Evolutionary conservation across 2,329 filamentous ascomycete species (phyloP).

Genomic region (Penicillium sp.): DNA sequence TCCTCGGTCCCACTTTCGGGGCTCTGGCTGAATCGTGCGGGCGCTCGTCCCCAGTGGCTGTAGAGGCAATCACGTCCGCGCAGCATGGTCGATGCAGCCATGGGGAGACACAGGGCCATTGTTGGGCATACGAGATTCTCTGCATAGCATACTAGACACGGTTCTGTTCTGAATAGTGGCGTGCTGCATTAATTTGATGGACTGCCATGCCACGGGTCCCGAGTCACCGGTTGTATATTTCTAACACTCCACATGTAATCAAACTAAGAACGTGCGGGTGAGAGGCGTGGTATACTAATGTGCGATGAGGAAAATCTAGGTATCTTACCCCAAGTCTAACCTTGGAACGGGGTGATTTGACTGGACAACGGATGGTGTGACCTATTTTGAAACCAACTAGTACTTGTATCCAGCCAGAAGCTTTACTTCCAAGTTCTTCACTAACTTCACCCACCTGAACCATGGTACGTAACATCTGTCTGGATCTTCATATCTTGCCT

Average conservation of each 20-base stretch:
- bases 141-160: not conserved
- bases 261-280: not conserved
- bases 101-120: conserved; percentile 1
- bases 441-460: not conserved
- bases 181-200: not conserved
- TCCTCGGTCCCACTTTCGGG: conserved; percentile 8
- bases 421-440: not conserved
- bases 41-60: conserved; percentile 11
- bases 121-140: not conserved
- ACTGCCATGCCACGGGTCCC: not conserved
- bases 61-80: conserved; percentile 3
- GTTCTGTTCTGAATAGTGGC: not conserved
- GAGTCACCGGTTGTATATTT: not conserved
- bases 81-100: conserved; percentile 1
- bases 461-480: not conserved
- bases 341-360: not conserved
- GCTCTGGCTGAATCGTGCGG: conserved; percentile 14
- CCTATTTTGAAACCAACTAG: not conserved
- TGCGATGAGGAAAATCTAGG: not conserved
- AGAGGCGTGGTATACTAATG: not conserved
- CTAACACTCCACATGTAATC: not conserved
- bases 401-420: not conserved
- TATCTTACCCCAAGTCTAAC: not conserved
- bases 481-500: no score
- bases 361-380: conserved; percentile 3